A percentile compares a stretch with the other conserved stretches of the same genome.
Conservation (phyloP, 2,329 filamentous ascomycete genomes). For the Colletotrichum neosansevieriae region DNA sequence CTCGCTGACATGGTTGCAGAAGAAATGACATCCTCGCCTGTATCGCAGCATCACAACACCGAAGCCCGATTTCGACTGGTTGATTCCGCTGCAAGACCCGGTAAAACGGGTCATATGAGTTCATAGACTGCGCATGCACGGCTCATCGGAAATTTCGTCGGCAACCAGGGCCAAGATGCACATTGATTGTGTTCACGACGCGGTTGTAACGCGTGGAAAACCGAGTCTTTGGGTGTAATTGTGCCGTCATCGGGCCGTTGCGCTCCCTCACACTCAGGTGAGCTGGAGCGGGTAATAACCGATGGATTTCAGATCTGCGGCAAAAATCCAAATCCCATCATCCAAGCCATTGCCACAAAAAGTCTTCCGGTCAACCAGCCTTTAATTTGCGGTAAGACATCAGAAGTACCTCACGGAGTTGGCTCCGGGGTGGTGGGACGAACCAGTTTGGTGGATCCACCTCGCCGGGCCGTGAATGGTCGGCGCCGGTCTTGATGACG, state of each 20-base stretch:
- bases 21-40: background rate
- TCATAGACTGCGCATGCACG: constrained; percentile 24
- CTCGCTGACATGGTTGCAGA: background rate
- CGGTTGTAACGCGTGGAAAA: background rate
- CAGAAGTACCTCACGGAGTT: constrained; percentile 28
- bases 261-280: background rate
- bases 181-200: background rate
- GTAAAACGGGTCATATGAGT: background rate
- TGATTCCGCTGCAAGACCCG: background rate
- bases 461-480: constrained; percentile 19
- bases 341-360: background rate
- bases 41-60: background rate
- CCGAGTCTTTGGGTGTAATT: constrained; percentile 36
- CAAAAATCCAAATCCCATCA: background rate
- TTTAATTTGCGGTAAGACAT: constrained; percentile 20
- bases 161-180: background rate
- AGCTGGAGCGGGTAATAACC: background rate
- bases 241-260: constrained; percentile 27
- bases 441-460: background rate
- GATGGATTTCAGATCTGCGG: background rate
- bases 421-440: constrained; percentile 11
- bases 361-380: background rate
- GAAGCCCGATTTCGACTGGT: background rate
- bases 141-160: constrained; percentile 15
- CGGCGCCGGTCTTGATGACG: constrained; percentile 20